A percentile compares a stretch with the other conserved stretches of the same genome.
phyloP scores from a whole-genome alignment of 73 alveolate species.

The Symbiodinium natans region DNA sequence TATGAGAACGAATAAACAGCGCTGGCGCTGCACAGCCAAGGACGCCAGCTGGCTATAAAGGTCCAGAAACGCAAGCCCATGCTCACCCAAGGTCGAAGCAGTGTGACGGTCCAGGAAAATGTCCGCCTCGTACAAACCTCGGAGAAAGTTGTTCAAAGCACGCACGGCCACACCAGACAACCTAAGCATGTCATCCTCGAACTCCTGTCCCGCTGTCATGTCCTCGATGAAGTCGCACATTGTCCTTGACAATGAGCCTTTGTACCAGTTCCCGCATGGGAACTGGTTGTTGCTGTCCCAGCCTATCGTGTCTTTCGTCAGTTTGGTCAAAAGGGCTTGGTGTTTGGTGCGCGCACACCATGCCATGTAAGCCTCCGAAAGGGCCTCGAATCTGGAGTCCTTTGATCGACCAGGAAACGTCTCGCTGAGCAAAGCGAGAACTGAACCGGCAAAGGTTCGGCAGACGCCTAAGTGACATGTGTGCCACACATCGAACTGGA shows the following conservation, averaged over 20 bases:
- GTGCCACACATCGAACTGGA: not conserved
- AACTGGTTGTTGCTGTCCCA: not conserved
- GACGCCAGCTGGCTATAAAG: not conserved
- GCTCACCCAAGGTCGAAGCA: not conserved
- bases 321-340: not conserved
- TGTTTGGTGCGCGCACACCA: not conserved
- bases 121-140: not conserved
- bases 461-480: not conserved
- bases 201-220: not conserved
- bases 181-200: not conserved
- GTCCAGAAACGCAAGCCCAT: not conserved
- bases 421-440: not conserved
- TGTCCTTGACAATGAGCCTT: not conserved
- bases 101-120: not conserved
- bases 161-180: not conserved
- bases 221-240: not conserved
- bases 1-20: not conserved
- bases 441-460: not conserved
- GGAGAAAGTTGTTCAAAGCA: not conserved
- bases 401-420: not conserved
- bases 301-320: not conserved
- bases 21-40: not conserved
- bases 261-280: constrained; percentile 30
- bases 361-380: not conserved
- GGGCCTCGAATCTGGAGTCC: not conserved